Evolutionary conservation across 495 filamentous ascomycete species (phyloP), one percentile per base, ranked within the genome.

Genomic region (Xylaria acuta): DNA sequence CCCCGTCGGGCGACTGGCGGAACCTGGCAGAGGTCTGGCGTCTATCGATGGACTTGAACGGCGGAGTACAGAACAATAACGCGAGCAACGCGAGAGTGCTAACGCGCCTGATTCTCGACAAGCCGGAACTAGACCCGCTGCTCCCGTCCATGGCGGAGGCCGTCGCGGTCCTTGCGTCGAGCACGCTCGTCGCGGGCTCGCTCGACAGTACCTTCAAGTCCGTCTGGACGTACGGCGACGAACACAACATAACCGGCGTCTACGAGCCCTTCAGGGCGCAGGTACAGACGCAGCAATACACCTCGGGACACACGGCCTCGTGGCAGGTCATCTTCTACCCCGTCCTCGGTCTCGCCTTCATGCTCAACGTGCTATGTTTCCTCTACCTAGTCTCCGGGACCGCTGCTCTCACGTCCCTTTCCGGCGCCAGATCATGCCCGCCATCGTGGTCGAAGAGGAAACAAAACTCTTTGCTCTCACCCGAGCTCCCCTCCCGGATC

Each of bases 91-190:
- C 88, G 11, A 86, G 91, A 1, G 84, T 94, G 0, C 82, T 94
- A 6, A 90, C 88, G 59, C 84, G 92, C 60, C 63, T 86, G 25
- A 79, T 85, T 16, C 75, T 86, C 43, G 54, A 51, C 6, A 25
- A 75, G 9, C 72, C 80, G 6, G n/a, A 54, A 8, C 77, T 85
- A 0, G 71, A 78, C 47, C 67, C 72, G 2, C 54, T 71, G 22
- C 76, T 91, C 0, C 92, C 92, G 0, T 91, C 88, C 7, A 83
- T 91, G 5, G 87, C 86, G 0, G 92, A 95, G 76, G 88, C 88
- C 0, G 79, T 95, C 0, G 91, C 91, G 0, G 91, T 92, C 2
- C 82, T 93, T 73, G 86, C 86, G 0, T 88, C 88, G 18, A 88
- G 84, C 70, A 94, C 91, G 0, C 78, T 94, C 0, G 84, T 92